Evolutionary conservation across 208 protist genomes (phyloP).

Genomic region (Leptomonas pyrrhocoris): DNA sequence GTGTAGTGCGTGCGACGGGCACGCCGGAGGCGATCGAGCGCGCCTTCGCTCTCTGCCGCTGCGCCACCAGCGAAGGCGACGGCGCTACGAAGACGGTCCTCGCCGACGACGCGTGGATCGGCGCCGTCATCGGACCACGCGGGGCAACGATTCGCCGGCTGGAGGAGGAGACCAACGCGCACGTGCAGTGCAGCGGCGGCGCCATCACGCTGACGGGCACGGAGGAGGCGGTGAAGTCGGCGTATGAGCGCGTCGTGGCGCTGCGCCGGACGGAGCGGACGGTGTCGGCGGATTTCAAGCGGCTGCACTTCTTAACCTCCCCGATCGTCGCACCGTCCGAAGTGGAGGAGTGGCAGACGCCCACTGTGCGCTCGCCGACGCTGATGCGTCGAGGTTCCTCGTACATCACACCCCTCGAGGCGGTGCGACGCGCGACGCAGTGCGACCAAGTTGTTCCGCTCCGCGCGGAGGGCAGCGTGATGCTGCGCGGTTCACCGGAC

Average conservation of each 20-base stretch:
- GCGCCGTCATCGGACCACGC: constrained; percentile 34
- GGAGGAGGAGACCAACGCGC: constrained; percentile 40
- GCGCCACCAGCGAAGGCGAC: constrained; percentile 28
- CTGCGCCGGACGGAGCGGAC: constrained; percentile 40
- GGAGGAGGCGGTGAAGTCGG: constrained; percentile 31
- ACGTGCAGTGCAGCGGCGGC: constrained; percentile 35
- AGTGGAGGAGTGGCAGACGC: constrained; percentile 16
- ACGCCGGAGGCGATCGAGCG: constrained; percentile 29
- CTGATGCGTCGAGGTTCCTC: not conserved
- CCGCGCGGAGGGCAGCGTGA: constrained; percentile 39
- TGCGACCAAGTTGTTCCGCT: constrained; percentile 47
- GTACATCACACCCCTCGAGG: constrained; percentile 45
- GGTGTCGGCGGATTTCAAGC: constrained; percentile 26
- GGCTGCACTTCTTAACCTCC: constrained; percentile 42
- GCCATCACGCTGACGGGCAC: constrained; percentile 41
- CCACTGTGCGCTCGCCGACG: constrained; percentile 4
- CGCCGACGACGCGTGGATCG: constrained; percentile 35
- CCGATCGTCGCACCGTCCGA: constrained; percentile 30
- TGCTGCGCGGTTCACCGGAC: constrained; percentile 43
- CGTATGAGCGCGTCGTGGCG: constrained; percentile 29
- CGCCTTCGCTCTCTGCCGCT: constrained; percentile 38
- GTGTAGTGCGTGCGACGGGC: constrained; percentile 34
- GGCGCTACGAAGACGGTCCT: constrained; percentile 31
- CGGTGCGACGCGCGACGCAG: constrained; percentile 34
- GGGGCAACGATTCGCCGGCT: constrained; percentile 44